Percentiles rank a stretch among this genome's conserved stretches.
Conservation (phyloP, 2,329 filamentous ascomycete genomes). For the Fusarium tuaranense region DNA sequence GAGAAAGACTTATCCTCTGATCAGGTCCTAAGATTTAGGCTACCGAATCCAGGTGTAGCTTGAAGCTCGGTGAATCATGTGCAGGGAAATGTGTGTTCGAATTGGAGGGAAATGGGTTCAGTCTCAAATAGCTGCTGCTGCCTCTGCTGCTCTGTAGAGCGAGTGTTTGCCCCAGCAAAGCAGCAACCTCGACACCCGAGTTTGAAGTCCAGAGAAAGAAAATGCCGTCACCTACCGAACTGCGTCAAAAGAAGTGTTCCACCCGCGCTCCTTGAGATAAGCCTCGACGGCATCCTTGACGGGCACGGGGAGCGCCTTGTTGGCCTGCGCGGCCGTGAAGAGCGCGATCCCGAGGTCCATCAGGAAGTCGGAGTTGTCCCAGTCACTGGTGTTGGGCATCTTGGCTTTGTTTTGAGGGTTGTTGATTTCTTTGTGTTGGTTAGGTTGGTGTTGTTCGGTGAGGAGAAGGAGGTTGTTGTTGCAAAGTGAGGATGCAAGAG, state of each 20-base stretch:
- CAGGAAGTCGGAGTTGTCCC: slow-evolving; percentile 51
- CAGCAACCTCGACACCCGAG: background rate
- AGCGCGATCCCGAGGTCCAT: slow-evolving; percentile 49
- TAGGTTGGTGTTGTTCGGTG: background rate
- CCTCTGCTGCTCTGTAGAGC: background rate
- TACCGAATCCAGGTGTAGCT: background rate
- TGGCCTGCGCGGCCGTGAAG: slow-evolving; percentile 45
- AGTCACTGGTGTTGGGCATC: slow-evolving; percentile 42
- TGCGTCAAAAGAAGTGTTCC: slow-evolving; percentile 57
- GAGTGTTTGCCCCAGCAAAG: background rate
- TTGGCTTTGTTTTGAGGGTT: background rate
- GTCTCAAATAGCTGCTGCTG: background rate
- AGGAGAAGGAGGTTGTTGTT: background rate
- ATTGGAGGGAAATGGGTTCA: background rate
- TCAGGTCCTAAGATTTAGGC: slow-evolving; percentile 8
- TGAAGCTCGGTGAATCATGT: background rate
- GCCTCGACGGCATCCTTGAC: slow-evolving; percentile 47
- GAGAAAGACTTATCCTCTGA: slow-evolving; percentile 3
- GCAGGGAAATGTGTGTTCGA: background rate
- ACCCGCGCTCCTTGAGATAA: slow-evolving; percentile 49
- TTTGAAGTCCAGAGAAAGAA: background rate
- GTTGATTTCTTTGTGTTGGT: background rate
- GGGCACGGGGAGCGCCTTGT: slow-evolving; percentile 44
- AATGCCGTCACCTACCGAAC: slow-evolving; percentile 53
- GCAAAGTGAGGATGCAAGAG: background rate